Conservation (phyloP, 1,284 basidiomycete species). For the Ustanciosporium gigantosporum region DNA sequence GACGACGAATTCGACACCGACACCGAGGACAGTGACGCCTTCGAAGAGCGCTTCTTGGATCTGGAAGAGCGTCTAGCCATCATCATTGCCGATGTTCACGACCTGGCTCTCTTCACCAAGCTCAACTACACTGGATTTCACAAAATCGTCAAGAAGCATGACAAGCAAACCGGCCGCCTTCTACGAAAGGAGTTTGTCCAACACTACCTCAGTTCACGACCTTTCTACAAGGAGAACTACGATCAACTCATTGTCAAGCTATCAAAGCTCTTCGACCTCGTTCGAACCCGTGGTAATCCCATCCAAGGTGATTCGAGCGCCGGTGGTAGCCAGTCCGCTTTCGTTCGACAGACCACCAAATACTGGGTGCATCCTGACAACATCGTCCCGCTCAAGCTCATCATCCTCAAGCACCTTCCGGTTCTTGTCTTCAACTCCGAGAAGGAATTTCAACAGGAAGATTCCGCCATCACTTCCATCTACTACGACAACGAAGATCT, state of each 20-base stretch:
- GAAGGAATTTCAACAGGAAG: slow-evolving; percentile 87
- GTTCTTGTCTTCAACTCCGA: slow-evolving; percentile 85
- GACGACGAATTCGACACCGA: slow-evolving; percentile 67
- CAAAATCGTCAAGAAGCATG: slow-evolving; percentile 97
- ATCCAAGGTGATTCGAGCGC: slow-evolving; percentile 90
- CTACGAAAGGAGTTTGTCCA: slow-evolving; percentile 72
- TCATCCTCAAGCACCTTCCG: slow-evolving; percentile 82
- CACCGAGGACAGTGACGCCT: slow-evolving; percentile 71
- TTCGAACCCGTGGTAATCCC: slow-evolving; percentile 91
- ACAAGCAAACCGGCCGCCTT: slow-evolving; percentile 69
- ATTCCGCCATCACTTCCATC: slow-evolving; percentile 82
- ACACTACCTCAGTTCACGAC: slow-evolving; percentile 88
- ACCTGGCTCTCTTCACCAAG: slow-evolving; percentile 89
- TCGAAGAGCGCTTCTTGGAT: slow-evolving; percentile 84
- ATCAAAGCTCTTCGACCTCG: slow-evolving; percentile 91
- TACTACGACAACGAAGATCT: slow-evolving; percentile 95
- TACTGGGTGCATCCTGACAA: slow-evolving; percentile 85
- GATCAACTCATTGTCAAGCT: slow-evolving; percentile 93
- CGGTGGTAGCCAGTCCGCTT: slow-evolving; percentile 92
- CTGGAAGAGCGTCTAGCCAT: slow-evolving; percentile 94
- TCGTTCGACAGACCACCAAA: slow-evolving; percentile 96
- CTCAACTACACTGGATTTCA: slow-evolving; percentile 93
- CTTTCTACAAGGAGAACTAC: slow-evolving; percentile 82
- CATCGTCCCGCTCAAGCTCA: slow-evolving; percentile 91
- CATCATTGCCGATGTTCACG: slow-evolving; percentile 96